A percentile compares a stretch with the other conserved stretches of the same genome.
Conservation (phyloP, 1,139 yeast genomes). For the Blastobotrys arbuscula region DNA sequence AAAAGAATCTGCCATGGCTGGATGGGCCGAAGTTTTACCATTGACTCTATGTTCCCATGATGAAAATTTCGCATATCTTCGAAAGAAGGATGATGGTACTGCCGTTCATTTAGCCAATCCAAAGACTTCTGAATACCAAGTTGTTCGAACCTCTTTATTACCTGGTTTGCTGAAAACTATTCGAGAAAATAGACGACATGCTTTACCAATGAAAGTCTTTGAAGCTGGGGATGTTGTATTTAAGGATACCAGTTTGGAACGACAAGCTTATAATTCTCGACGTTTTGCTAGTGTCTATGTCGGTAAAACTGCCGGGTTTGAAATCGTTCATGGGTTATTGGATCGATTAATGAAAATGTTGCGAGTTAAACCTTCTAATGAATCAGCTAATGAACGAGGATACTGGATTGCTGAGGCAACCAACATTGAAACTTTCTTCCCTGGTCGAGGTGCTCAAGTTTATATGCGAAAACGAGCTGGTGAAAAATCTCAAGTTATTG, state of each 20-base stretch:
- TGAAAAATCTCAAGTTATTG: conserved; percentile 43
- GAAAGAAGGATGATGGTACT: conserved; percentile 64
- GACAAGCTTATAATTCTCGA: conserved; percentile 88
- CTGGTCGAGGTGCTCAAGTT: conserved; percentile 93
- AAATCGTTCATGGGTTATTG: conserved; percentile 85
- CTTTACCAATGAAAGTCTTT: conserved; percentile 89
- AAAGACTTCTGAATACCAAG: conserved; percentile 94
- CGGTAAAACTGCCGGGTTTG: conserved; percentile 94
- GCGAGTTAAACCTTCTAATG: conserved; percentile 78
- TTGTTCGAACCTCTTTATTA: conserved; percentile 87
- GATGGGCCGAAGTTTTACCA: conserved; percentile 95
- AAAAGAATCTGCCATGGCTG: conserved; percentile 86
- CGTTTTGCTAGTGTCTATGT: conserved; percentile 93
- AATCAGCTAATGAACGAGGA: conserved; percentile 58
- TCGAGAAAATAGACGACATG: conserved; percentile 92
- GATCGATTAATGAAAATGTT: conserved; percentile 96
- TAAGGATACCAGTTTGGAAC: conserved; percentile 72
- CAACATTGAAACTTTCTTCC: conserved; percentile 65
- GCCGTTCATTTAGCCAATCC: conserved; percentile 95
- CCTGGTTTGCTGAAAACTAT: conserved; percentile 96
- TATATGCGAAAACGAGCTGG: conserved; percentile 58
- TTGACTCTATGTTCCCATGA: conserved; percentile 93
- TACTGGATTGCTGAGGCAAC: conserved; percentile 38
- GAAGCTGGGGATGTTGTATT: conserved; percentile 94
- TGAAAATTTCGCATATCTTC: conserved; percentile 86